Conservation (phyloP, 2,329 filamentous ascomycete genomes). For the Penicillium frequentans region DNA sequence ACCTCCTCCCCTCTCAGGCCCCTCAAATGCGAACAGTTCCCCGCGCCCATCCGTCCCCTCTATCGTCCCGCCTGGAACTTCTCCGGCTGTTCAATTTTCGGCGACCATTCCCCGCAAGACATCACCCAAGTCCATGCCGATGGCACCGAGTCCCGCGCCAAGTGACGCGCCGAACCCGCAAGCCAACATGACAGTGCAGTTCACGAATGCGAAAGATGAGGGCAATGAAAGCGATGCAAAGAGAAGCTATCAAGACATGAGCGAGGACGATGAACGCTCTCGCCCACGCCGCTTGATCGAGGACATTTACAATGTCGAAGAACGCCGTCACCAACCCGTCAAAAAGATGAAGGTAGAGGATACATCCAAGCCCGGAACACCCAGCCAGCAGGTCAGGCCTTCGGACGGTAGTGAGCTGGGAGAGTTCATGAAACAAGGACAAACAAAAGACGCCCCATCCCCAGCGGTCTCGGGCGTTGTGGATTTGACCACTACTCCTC, state of each 20-base stretch:
- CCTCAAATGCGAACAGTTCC: slow-evolving; percentile 16
- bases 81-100: slow-evolving; percentile 22
- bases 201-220: slow-evolving; percentile 27
- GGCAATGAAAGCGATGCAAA: slow-evolving; percentile 29
- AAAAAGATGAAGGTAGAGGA: slow-evolving; percentile 65
- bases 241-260: slow-evolving; percentile 30
- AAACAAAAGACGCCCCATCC: slow-evolving; percentile 38
- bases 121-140: slow-evolving; percentile 1
- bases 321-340: slow-evolving; percentile 60
- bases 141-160: slow-evolving; percentile 18
- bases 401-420: slow-evolving; percentile 60
- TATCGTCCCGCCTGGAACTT: slow-evolving; percentile 27
- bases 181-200: slow-evolving; percentile 28
- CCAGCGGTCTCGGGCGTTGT: slow-evolving; percentile 55
- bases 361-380: slow-evolving; percentile 42
- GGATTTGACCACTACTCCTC: slow-evolving; percentile 40
- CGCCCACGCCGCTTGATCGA: slow-evolving; percentile 60
- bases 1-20: slow-evolving; percentile 23
- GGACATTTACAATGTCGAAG: slow-evolving; percentile 71
- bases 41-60: slow-evolving; percentile 10
- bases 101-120: slow-evolving; percentile 18
- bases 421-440: slow-evolving; percentile 65
- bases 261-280: slow-evolving; percentile 30
- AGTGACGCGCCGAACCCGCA: slow-evolving; percentile 10
- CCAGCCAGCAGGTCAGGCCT: slow-evolving; percentile 45